A percentile compares a stretch with the other conserved stretches of the same genome.
Conservation (phyloP, 352 stramenopile species). For the Pythium coloratum region DNA sequence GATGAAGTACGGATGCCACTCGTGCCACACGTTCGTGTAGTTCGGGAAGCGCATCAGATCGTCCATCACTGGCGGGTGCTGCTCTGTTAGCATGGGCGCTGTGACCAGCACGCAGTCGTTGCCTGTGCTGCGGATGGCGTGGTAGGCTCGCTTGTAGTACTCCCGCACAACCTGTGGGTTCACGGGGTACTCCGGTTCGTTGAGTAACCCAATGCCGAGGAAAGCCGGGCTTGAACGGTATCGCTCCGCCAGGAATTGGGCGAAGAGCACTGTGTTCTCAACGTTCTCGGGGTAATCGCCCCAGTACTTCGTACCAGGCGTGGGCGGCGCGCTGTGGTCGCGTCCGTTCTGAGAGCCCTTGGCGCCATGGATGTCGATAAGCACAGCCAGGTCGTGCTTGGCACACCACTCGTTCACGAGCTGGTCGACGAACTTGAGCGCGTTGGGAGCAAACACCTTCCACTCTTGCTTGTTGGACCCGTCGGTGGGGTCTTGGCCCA, state of each 20-base stretch:
- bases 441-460: slow-evolving; percentile 42
- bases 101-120: slow-evolving; percentile 62
- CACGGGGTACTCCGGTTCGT: slow-evolving; percentile 66
- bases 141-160: slow-evolving; percentile 63
- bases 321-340: slow-evolving; percentile 62
- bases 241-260: slow-evolving; percentile 45
- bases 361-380: slow-evolving; percentile 78
- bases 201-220: slow-evolving; percentile 76
- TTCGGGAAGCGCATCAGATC: slow-evolving; percentile 42
- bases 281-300: slow-evolving; percentile 62
- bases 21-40: slow-evolving; percentile 45
- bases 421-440: slow-evolving; percentile 65
- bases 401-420: slow-evolving; percentile 79
- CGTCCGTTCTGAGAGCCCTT: slow-evolving; percentile 81
- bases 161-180: slow-evolving; percentile 47
- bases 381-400: slow-evolving; percentile 64
- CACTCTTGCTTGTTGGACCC: slow-evolving; percentile 49
- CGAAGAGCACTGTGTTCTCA: slow-evolving; percentile 63
- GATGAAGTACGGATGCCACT: slow-evolving; percentile 64
- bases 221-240: slow-evolving; percentile 49
- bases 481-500: slow-evolving; percentile 42
- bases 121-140: slow-evolving; percentile 50
- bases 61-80: slow-evolving; percentile 40
- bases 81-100: slow-evolving; percentile 51
- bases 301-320: slow-evolving; percentile 39